Conservation (phyloP, 1,139 yeast species). For the Nakaseomyces delphensis region DNA sequence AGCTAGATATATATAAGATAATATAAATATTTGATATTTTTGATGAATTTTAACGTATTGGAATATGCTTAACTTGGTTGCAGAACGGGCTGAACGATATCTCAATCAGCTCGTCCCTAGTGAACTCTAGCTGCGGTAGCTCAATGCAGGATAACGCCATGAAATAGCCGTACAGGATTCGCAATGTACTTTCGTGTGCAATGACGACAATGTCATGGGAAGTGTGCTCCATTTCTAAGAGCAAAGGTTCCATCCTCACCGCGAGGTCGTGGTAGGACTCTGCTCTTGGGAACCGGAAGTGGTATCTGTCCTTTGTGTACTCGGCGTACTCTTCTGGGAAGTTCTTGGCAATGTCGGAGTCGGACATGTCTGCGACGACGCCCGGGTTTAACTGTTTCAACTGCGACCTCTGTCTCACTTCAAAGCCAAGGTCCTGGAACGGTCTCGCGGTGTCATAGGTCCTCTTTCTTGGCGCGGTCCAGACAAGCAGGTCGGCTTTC, state of each 20-base stretch:
- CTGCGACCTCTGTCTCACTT: constrained; percentile 67
- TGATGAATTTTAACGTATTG: constrained; percentile 10
- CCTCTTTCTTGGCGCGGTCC: constrained; percentile 87
- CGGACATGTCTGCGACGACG: constrained; percentile 60
- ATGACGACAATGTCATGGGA: constrained; percentile 80
- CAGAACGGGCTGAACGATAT: constrained; percentile 52
- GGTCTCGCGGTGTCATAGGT: constrained; percentile 71
- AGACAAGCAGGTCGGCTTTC: constrained; percentile 43
- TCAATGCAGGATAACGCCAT: constrained; percentile 88
- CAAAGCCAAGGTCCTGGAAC: constrained; percentile 52
- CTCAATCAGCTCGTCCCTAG: constrained; percentile 76
- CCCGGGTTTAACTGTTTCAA: constrained; percentile 88
- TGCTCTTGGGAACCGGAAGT: constrained; percentile 82
- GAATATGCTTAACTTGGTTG: constrained; percentile 11
- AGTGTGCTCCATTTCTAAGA: constrained; percentile 87
- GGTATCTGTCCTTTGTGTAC: constrained; percentile 74
- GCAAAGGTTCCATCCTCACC: constrained; percentile 83
- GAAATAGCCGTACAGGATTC: constrained; percentile 85
- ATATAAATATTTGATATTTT: no score
- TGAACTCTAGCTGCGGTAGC: constrained; percentile 69
- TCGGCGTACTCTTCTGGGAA: constrained; percentile 66
- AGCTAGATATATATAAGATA: no score
- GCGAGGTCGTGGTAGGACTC: constrained; percentile 96
- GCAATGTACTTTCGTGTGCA: constrained; percentile 85
- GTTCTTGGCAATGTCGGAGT: constrained; percentile 46